Conservation (phyloP, 352 stramenopile species). For the Globisporangium paddicum region DNA sequence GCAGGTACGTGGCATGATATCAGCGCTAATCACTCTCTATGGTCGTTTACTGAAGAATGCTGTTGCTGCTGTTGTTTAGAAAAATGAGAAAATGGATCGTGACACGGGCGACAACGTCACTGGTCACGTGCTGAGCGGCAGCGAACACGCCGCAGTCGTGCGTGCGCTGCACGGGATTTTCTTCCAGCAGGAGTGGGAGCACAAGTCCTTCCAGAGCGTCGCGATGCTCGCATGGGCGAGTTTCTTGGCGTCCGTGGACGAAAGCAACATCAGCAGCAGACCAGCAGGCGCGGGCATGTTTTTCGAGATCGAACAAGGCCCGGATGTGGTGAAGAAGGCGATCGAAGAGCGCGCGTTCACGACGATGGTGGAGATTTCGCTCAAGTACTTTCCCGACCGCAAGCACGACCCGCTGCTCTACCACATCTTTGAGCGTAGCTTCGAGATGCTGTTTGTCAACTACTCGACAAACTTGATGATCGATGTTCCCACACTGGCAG, state of each 20-base stretch:
- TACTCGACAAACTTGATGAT: slow-evolving; percentile 80
- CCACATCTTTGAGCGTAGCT: slow-evolving; percentile 62
- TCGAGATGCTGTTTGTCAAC: slow-evolving; percentile 62
- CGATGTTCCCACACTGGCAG: slow-evolving; percentile 68
- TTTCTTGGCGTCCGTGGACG: slow-evolving; percentile 35
- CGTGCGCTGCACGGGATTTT: slow-evolving; percentile 59
- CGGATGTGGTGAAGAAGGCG: slow-evolving; percentile 63
- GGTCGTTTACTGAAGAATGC: not conserved
- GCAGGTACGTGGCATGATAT: slow-evolving; percentile 11
- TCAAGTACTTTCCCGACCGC: slow-evolving; percentile 72
- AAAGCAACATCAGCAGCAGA: slow-evolving; percentile 24
- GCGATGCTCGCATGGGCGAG: slow-evolving; percentile 70
- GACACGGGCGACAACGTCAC: slow-evolving; percentile 43
- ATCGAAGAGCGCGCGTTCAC: slow-evolving; percentile 65
- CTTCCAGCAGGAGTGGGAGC: slow-evolving; percentile 63
- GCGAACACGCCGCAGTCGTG: slow-evolving; percentile 46
- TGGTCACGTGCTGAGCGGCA: slow-evolving; percentile 31
- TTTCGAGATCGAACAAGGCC: slow-evolving; percentile 39
- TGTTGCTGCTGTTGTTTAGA: slow-evolving; percentile 20
- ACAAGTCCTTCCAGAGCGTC: slow-evolving; percentile 66
- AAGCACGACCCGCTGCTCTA: slow-evolving; percentile 71
- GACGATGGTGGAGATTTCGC: slow-evolving; percentile 57
- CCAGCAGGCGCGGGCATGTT: slow-evolving; percentile 36
- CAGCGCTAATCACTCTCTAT: not conserved
- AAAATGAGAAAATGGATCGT: slow-evolving; percentile 58